Evolutionary conservation across 768 basidiomycete genomes (phyloP).

Genomic region (Mycena filopes): DNA sequence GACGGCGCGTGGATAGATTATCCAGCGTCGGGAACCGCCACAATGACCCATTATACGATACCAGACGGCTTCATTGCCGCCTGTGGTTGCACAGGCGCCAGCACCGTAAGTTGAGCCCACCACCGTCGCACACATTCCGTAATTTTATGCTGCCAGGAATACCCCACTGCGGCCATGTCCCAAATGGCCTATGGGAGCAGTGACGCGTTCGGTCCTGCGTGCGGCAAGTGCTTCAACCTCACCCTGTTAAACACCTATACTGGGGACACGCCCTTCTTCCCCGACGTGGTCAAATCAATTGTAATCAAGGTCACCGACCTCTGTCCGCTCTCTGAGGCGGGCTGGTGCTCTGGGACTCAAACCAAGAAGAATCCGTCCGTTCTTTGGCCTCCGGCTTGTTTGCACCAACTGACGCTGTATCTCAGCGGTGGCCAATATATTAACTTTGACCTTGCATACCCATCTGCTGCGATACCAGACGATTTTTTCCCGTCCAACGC

Average conservation of each 20-base stretch:
- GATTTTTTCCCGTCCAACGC: conserved; percentile 82
- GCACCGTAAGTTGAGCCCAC: conserved; percentile 49
- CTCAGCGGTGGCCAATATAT: conserved; percentile 72
- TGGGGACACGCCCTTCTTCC: conserved; percentile 76
- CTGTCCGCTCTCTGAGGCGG: conserved; percentile 70
- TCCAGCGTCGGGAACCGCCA: conserved; percentile 69
- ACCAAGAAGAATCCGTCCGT: conserved; percentile 68
- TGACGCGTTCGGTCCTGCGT: conserved; percentile 74
- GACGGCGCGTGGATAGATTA: conserved; percentile 69
- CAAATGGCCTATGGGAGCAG: conserved; percentile 85
- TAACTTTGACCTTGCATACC: conserved; percentile 88
- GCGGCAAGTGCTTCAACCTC: conserved; percentile 84
- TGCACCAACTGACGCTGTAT: neutral
- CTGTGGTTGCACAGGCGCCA: conserved; percentile 79
- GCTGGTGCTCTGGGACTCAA: conserved; percentile 79
- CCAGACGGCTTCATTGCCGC: conserved; percentile 69
- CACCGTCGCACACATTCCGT: too few species aligned
- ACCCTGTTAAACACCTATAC: conserved; percentile 77
- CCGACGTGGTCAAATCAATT: conserved; percentile 65
- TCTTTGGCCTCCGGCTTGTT: neutral
- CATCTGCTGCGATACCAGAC: conserved; percentile 73
- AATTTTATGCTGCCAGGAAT: conserved; percentile 47
- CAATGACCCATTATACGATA: conserved; percentile 81
- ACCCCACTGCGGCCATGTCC: conserved; percentile 83
- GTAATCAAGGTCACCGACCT: conserved; percentile 85